phyloP scores from a whole-genome alignment of 2,329 filamentous ascomycete genomes.

The Fusarium sp. region DNA sequence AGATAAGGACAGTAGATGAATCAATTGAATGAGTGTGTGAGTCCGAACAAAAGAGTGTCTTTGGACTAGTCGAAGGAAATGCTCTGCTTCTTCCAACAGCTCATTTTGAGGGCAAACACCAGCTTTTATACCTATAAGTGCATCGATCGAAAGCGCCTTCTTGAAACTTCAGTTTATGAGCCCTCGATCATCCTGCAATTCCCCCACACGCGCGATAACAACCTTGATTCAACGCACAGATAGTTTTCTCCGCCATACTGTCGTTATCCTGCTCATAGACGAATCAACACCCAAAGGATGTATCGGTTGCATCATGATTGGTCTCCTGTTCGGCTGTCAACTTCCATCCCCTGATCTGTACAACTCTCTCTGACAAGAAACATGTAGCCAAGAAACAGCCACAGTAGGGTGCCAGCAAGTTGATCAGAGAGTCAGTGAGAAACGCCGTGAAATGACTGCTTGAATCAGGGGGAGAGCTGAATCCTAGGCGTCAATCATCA shows the following conservation, averaged over 20 bases:
- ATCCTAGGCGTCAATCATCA: background rate
- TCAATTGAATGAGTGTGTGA: slow-evolving; percentile 19
- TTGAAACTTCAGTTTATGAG: background rate
- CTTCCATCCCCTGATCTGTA: slow-evolving; percentile 22
- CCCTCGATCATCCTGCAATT: background rate
- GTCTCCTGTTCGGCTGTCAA: slow-evolving; percentile 26
- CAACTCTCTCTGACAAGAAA: slow-evolving; percentile 21
- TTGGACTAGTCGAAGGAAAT: background rate
- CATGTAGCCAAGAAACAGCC: slow-evolving; percentile 28
- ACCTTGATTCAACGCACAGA: slow-evolving; percentile 13
- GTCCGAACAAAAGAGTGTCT: slow-evolving; percentile 12
- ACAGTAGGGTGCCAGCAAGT: background rate
- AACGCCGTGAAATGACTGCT: background rate
- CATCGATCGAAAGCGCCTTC: background rate
- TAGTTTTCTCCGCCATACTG: slow-evolving; percentile 4
- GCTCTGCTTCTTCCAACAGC: background rate
- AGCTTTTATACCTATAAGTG: slow-evolving; percentile 24
- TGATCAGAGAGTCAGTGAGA: background rate
- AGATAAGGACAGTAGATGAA: slow-evolving; percentile 2
- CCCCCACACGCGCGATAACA: slow-evolving; percentile 29
- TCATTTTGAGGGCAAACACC: background rate
- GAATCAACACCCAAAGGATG: slow-evolving; percentile 31
- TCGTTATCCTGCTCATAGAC: slow-evolving; percentile 1
- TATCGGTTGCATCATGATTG: slow-evolving; percentile 38
- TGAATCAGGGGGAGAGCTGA: slow-evolving; percentile 22